Evolutionary conservation across 2,329 filamentous ascomycete species (phyloP).

Genomic region (Lasiodiplodia hormozganensis): DNA sequence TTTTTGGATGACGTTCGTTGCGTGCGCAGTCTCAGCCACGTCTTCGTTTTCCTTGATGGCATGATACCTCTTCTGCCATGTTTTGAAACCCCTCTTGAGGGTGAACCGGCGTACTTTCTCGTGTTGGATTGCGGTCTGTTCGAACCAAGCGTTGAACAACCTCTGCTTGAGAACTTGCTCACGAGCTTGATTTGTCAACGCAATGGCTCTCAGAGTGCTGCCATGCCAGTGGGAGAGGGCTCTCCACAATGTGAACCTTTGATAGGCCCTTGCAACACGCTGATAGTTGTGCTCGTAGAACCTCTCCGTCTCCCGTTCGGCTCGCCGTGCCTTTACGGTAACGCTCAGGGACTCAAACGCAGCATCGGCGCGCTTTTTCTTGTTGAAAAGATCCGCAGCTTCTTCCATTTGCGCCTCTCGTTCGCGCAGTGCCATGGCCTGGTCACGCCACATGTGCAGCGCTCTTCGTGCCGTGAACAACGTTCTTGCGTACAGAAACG

Average conservation of each 20-base stretch:
- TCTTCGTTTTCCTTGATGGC: conserved; percentile 45
- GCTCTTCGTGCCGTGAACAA: conserved; percentile 48
- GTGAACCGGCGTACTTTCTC: conserved; percentile 60
- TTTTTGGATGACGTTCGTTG: conserved; percentile 42
- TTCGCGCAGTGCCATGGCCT: conserved; percentile 40
- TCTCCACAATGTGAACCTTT: conserved; percentile 69
- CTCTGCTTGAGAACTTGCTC: conserved; percentile 73
- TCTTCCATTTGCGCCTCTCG: conserved; percentile 38
- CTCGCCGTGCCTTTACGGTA: conserved; percentile 2
- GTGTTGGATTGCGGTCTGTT: conserved; percentile 68
- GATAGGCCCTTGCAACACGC: conserved; percentile 68
- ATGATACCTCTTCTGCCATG: conserved; percentile 58
- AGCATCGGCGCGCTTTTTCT: conserved; percentile 22
- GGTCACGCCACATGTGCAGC: conserved; percentile 51
- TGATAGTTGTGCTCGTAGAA: conserved; percentile 64
- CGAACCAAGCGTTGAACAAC: conserved; percentile 73
- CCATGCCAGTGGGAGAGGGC: conserved; percentile 74
- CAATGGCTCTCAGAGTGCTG: conserved; percentile 68
- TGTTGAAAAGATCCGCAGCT: conserved; percentile 32
- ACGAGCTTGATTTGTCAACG: conserved; percentile 71
- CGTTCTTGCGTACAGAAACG: conserved; percentile 43
- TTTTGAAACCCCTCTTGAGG: conserved; percentile 59
- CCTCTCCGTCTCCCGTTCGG: conserved; percentile 17
- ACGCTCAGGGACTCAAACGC: conserved; percentile 29
- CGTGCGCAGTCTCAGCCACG: conserved; percentile 40